Conservation (phyloP, 2,329 filamentous ascomycete species). For the Clonostachys byssicola region DNA sequence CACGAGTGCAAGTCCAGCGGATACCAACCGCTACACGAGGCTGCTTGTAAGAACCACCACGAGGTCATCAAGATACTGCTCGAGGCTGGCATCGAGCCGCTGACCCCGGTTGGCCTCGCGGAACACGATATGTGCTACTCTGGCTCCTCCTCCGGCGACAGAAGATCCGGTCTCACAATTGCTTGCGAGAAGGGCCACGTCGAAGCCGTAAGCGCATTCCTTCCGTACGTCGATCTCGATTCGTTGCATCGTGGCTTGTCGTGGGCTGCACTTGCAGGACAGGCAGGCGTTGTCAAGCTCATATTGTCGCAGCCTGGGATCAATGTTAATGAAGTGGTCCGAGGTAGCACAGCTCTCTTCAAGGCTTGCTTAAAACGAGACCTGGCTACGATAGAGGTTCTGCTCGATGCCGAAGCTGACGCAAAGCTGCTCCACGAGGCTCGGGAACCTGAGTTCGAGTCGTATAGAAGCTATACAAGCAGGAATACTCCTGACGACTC, state of each 20-base stretch:
- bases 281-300: neutral
- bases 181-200: neutral
- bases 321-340: neutral
- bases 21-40: neutral
- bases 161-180: neutral
- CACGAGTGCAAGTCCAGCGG: neutral
- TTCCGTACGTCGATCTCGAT: neutral
- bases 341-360: neutral
- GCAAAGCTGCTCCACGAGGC: neutral
- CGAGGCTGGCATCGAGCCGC: neutral
- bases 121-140: neutral
- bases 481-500: neutral
- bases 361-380: neutral
- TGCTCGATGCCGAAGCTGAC: neutral
- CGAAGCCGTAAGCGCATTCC: neutral
- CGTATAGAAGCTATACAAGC: neutral
- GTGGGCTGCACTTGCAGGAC: neutral
- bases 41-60: neutral
- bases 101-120: neutral
- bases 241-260: neutral
- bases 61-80: neutral
- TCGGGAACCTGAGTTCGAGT: neutral
- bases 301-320: neutral
- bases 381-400: neutral
- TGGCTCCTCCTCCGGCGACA: neutral